phyloP scores from a whole-genome alignment of 345 rosid genomes.

The Alliaria petiolata region DNA sequence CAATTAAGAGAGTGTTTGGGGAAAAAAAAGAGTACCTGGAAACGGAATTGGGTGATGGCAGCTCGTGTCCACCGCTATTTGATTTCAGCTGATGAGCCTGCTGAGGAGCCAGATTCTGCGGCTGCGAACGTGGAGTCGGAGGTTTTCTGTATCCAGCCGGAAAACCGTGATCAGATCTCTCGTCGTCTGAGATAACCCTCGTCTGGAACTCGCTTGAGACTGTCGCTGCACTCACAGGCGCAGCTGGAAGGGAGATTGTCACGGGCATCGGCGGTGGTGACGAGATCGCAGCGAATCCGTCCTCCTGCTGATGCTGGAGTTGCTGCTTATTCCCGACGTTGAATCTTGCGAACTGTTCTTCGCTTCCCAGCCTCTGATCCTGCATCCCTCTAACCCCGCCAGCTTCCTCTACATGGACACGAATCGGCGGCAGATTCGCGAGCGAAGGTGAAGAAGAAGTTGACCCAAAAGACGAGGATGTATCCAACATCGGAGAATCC shows the following conservation, averaged over 20 bases:
- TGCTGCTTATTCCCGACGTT: slow-evolving; percentile 32
- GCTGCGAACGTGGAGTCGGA: slow-evolving; percentile 40
- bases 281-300: slow-evolving; percentile 46
- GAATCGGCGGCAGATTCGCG: slow-evolving; percentile 84
- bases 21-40: slow-evolving; percentile 51
- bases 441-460: slow-evolving; percentile 84
- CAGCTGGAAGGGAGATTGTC: slow-evolving; percentile 40
- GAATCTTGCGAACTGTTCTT: slow-evolving; percentile 78
- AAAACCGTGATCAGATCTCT: slow-evolving; percentile 83
- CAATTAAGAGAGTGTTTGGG: neutral
- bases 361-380: slow-evolving; percentile 70
- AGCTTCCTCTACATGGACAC: slow-evolving; percentile 67
- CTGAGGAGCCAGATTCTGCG: slow-evolving; percentile 47
- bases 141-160: slow-evolving; percentile 58
- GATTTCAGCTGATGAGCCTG: slow-evolving; percentile 46
- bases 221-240: slow-evolving; percentile 34
- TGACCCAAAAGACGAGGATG: slow-evolving; percentile 86
- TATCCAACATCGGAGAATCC: slow-evolving; percentile 94
- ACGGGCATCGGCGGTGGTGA: slow-evolving; percentile 56
- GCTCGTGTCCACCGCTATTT: slow-evolving; percentile 55
- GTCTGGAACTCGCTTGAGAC: slow-evolving; percentile 47
- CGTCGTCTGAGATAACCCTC: slow-evolving; percentile 76
- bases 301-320: slow-evolving; percentile 55
- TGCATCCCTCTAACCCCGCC: slow-evolving; percentile 32
- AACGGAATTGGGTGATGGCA: slow-evolving; percentile 84